Evolutionary conservation across 306 rosid genomes (phyloP).

Genomic region (Vachellia collinsii): DNA sequence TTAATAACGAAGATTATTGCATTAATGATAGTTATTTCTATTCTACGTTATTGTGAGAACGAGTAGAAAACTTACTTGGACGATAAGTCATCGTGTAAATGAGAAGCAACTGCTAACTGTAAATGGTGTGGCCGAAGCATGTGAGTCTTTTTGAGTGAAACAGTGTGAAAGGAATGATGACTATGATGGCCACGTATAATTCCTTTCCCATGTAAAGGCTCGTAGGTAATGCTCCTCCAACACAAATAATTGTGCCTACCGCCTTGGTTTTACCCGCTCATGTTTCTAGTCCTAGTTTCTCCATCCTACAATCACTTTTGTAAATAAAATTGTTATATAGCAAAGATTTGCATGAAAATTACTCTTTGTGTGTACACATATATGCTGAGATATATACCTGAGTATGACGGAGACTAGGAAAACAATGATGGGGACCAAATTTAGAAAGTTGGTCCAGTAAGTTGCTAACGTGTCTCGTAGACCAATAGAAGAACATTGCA

Average conservation of each 20-base stretch:
- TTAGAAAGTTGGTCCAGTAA: constrained; percentile 64
- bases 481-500: constrained; percentile 59
- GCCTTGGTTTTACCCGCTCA: constrained; percentile 43
- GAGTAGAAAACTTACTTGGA: neutral
- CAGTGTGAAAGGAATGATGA: neutral
- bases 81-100: constrained; percentile 41
- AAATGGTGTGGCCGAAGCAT: constrained; percentile 61
- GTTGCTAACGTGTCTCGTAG: constrained; percentile 69
- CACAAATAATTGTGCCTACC: constrained; percentile 50
- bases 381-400: constrained; percentile 34
- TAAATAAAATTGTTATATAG: neutral
- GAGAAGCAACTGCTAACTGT: constrained; percentile 58
- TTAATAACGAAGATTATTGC: neutral
- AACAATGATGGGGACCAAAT: constrained; percentile 60
- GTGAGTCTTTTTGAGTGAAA: constrained; percentile 16
- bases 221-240: constrained; percentile 50
- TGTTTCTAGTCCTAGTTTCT: constrained; percentile 37
- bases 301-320: constrained; percentile 38
- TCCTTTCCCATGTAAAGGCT: constrained; percentile 58
- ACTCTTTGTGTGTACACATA: neutral
- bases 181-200: constrained; percentile 38
- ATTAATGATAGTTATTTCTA: neutral
- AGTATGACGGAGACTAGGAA: constrained; percentile 50
- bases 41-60: neutral
- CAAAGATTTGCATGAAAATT: neutral